These are phyloP conservation scores for Agrocybe chaxingu DNA, from an alignment of 768 basidiomycete species.

Conservation along the genomic window DNA sequence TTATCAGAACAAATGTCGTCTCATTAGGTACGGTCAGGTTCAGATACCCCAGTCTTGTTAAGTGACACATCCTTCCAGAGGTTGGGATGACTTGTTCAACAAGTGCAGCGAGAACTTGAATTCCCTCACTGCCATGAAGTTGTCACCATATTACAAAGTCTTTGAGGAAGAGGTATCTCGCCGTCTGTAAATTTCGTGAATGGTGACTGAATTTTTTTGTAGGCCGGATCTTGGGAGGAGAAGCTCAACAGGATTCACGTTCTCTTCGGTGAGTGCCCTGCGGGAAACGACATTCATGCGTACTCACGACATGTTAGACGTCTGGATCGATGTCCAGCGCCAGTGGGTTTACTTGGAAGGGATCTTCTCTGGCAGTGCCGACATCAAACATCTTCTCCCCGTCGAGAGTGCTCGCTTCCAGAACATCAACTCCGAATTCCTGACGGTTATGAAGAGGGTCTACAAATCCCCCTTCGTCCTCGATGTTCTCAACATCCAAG, in stretches of 20 bases:
- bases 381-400: constrained; percentile 98
- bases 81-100: constrained; percentile 96
- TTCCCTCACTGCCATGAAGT: constrained; percentile 93
- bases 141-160: constrained; percentile 98
- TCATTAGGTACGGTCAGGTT: constrained; percentile 64
- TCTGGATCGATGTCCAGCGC: constrained; percentile 99
- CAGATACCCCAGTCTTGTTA: not conserved
- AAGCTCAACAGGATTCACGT: constrained; percentile 96
- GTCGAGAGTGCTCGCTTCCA: constrained; percentile 97
- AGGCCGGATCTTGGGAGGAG: constrained; percentile 94
- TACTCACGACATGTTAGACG: constrained; percentile 48
- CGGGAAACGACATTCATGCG: not conserved
- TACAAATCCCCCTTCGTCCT: constrained; percentile 98
- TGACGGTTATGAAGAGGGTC: constrained; percentile 99
- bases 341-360: constrained; percentile 99
- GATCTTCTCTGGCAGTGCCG: constrained; percentile 98
- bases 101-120: constrained; percentile 98
- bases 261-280: constrained; percentile 68
- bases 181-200: not conserved
- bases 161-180: constrained; percentile 79
- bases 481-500: constrained; percentile 94
- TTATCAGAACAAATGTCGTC: constrained; percentile 97
- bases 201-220: constrained; percentile 6
- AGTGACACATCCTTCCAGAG: constrained; percentile 41
- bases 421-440: constrained; percentile 97